phyloP scores from a whole-genome alignment of 202 grass and related monocot genomes.

The Zizania palustris region DNA sequence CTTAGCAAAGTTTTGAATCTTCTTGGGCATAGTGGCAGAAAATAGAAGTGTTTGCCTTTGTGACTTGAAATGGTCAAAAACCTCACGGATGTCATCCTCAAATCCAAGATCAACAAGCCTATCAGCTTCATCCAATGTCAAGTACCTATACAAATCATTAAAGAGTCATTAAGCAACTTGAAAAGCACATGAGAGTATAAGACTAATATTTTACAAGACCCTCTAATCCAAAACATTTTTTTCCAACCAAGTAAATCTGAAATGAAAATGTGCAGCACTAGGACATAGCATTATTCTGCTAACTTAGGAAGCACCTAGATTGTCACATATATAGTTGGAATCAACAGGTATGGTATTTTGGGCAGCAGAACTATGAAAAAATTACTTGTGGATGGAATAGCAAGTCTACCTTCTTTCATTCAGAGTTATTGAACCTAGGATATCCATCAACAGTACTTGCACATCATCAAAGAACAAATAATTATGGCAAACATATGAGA shows the following conservation, averaged over 20 bases:
- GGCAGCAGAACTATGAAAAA: neutral
- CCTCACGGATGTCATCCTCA: too few species aligned
- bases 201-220: neutral
- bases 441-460: neutral
- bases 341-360: neutral
- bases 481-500: too few species aligned
- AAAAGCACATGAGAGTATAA: neutral
- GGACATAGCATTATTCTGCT: too few species aligned
- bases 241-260: too few species aligned
- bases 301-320: neutral
- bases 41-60: conserved; percentile 94
- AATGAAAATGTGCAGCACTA: too few species aligned
- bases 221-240: neutral
- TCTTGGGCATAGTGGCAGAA: conserved; percentile 97
- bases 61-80: conserved; percentile 83
- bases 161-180: conserved; percentile 33
- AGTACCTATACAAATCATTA: conserved; percentile 52
- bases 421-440: neutral
- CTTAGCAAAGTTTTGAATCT: conserved; percentile 94
- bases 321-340: neutral
- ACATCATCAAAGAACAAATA: too few species aligned
- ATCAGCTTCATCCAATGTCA: conserved; percentile 96
- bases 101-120: conserved; percentile 64
- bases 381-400: neutral
- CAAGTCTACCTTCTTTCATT: too few species aligned